A percentile compares a stretch with the other conserved stretches of the same genome.
phyloP scores from a whole-genome alignment of 305 asterid genomes.

The Fraxinus velutina region DNA sequence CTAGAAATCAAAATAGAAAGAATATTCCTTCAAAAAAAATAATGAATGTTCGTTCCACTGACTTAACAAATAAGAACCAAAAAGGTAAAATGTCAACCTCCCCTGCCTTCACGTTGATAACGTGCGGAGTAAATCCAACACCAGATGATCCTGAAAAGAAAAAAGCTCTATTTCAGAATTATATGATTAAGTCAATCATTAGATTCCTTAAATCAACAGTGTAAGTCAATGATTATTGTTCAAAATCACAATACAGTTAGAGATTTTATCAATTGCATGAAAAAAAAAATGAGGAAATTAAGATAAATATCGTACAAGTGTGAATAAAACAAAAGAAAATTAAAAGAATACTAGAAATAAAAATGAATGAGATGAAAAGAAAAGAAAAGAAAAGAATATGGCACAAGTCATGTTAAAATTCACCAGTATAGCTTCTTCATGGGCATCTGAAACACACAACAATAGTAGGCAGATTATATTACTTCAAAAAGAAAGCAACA shows the following conservation, averaged over 20 bases:
- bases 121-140: constrained; percentile 33
- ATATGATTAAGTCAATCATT: constrained; percentile 3
- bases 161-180: constrained; percentile 5
- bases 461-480: not conserved
- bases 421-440: not conserved
- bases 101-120: constrained; percentile 31
- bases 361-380: not conserved
- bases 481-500: not conserved
- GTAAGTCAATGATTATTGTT: not conserved
- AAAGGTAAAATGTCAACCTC: constrained; percentile 32
- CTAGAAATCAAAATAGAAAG: not conserved
- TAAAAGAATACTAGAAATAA: constrained; percentile 9
- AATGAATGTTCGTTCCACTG: not conserved
- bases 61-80: constrained; percentile 6
- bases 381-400: not conserved
- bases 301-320: not conserved
- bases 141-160: constrained; percentile 33
- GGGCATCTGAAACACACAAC: not conserved
- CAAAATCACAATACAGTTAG: not conserved
- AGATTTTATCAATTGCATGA: not conserved
- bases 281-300: not conserved
- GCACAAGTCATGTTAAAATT: not conserved
- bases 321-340: not conserved
- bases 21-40: not conserved
- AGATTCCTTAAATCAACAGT: not conserved